Conservation (phyloP, 1,139 yeast species). For the Citeromyces hawaiiensis region DNA sequence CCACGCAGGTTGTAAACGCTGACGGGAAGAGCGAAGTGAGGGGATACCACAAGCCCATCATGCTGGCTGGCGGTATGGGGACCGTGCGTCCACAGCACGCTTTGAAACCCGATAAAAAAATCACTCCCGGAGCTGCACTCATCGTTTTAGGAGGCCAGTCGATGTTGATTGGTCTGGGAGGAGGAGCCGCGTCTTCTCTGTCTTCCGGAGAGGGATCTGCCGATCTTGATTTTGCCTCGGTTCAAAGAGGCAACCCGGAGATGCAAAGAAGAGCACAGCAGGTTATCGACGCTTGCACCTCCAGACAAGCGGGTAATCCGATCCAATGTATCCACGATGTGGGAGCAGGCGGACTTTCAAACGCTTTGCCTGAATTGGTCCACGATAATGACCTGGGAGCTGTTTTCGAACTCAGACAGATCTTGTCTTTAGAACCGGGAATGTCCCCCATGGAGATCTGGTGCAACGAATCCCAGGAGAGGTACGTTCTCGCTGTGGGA, state of each 20-base stretch:
- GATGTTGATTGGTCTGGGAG: slow-evolving; percentile 98
- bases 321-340: slow-evolving; percentile 96
- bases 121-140: slow-evolving; percentile 85
- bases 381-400: slow-evolving; percentile 97
- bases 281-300: slow-evolving; percentile 88
- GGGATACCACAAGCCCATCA: slow-evolving; percentile 97
- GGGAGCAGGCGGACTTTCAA: slow-evolving; percentile 98
- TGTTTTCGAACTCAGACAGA: slow-evolving; percentile 77
- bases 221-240: slow-evolving; percentile 94
- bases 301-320: slow-evolving; percentile 71
- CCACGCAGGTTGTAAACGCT: slow-evolving; percentile 55
- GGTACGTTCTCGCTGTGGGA: slow-evolving; percentile 89
- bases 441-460: slow-evolving; percentile 99
- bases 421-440: slow-evolving; percentile 87
- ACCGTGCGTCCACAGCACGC: slow-evolving; percentile 90
- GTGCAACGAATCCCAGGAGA: slow-evolving; percentile 99
- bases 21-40: slow-evolving; percentile 64
- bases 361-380: slow-evolving; percentile 93
- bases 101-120: slow-evolving; percentile 61
- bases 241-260: slow-evolving; percentile 98
- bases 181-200: slow-evolving; percentile 97
- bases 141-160: slow-evolving; percentile 97
- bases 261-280: slow-evolving; percentile 98
- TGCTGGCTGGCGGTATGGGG: slow-evolving; percentile 99
- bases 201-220: slow-evolving; percentile 94